Conservation (phyloP, 257 asterid genomes). For the Avicennia marina region DNA sequence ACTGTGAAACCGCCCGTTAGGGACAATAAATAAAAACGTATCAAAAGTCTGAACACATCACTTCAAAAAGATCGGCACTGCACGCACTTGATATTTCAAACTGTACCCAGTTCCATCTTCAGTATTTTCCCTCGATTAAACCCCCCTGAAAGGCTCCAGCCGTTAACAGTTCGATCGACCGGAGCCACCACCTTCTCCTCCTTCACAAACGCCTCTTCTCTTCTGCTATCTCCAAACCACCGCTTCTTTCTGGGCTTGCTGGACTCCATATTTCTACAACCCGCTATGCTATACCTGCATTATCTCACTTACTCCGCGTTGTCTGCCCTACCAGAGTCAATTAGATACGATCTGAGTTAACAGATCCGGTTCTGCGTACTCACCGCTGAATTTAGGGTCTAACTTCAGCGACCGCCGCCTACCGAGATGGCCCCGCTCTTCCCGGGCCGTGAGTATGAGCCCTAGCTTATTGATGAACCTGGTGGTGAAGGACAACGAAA, state of each 20-base stretch:
- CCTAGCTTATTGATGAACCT: conserved; percentile 96
- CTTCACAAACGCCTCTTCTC: conserved; percentile 41
- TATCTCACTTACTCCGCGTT: conserved; percentile 30
- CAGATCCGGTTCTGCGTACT: conserved; percentile 68
- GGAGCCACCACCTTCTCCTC: conserved; percentile 30
- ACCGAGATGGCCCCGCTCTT: conserved; percentile 95
- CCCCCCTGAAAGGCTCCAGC: no score
- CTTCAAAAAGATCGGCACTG: no score
- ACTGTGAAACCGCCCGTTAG: no score
- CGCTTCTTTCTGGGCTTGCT: conserved; percentile 40
- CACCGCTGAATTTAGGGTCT: conserved; percentile 80
- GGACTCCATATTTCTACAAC: conserved; percentile 19
- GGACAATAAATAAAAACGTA: no score
- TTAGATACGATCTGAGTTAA: conserved; percentile 54
- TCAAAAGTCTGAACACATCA: no score
- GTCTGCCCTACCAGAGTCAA: conserved; percentile 30
- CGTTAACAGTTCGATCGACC: conserved; percentile 40
- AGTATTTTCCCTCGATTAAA: no score
- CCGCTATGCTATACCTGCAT: conserved; percentile 24
- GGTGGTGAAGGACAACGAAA: conserved; percentile 91
- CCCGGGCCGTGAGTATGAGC: conserved; percentile 96
- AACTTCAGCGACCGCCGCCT: conserved; percentile 87
- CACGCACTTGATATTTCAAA: no score
- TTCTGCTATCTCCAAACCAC: conserved; percentile 39
- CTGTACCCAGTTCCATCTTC: no score